These are phyloP conservation scores for Wallacemonas sp. DNA, from an alignment of 208 protist species.

Conservation along the genomic window DNA sequence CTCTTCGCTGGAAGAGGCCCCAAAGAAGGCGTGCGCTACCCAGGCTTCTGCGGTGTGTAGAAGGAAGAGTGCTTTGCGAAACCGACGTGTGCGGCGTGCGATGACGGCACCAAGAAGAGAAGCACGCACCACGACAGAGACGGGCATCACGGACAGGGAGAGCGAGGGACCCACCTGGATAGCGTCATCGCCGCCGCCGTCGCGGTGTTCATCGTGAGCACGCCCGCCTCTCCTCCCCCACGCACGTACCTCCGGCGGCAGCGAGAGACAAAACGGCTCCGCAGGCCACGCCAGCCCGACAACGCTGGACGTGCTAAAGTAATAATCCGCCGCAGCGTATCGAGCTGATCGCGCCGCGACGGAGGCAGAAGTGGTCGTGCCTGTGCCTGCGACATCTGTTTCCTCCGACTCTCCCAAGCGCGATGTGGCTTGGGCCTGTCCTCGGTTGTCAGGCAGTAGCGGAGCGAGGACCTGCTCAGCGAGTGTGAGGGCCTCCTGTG, in stretches of 20 bases:
- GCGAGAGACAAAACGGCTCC: conserved; percentile 16
- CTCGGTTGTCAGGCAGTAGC: conserved; percentile 26
- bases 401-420: no score
- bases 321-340: conserved; percentile 16
- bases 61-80: conserved; percentile 24
- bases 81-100: conserved; percentile 16
- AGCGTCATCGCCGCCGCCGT: not conserved
- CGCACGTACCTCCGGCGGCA: no score
- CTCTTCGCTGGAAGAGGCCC: not conserved
- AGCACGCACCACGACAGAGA: conserved; percentile 43
- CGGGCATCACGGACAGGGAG: conserved; percentile 31
- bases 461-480: conserved; percentile 51
- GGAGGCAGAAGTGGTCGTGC: not conserved
- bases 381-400: not conserved
- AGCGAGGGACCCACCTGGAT: conserved; percentile 12
- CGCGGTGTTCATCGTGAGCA: no score
- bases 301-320: conserved; percentile 27
- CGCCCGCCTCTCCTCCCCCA: not conserved
- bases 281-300: conserved; percentile 28
- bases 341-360: not conserved
- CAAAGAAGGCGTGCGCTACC: conserved; percentile 18
- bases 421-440: not conserved
- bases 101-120: conserved; percentile 39
- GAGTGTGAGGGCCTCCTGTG: conserved; percentile 39
- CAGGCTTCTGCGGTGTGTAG: conserved; percentile 34